Conservation (phyloP, 1,139 yeast genomes). For the Saccharomycopsis phalli region DNA sequence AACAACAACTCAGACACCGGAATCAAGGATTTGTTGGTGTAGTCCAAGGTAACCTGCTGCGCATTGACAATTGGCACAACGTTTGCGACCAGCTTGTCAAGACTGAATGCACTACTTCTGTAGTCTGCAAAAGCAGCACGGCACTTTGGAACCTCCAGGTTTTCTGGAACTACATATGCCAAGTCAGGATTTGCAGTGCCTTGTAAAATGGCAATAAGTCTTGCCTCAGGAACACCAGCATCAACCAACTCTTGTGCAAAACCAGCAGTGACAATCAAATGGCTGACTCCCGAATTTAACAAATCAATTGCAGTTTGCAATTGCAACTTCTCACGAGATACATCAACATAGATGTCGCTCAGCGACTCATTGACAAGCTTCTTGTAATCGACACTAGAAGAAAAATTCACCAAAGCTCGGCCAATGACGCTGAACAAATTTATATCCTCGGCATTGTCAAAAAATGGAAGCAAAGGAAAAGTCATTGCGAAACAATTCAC, state of each 20-base stretch:
- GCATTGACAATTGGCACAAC: slow-evolving; percentile 42
- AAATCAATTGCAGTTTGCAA: slow-evolving; percentile 45
- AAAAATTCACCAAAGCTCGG: slow-evolving; percentile 24
- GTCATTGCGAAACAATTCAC: no score
- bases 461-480: slow-evolving; percentile 27
- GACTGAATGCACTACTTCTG: slow-evolving; percentile 22
- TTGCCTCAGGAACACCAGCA: slow-evolving; percentile 45
- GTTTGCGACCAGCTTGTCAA: slow-evolving; percentile 28
- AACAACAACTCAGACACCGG: slow-evolving; percentile 46
- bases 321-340: slow-evolving; percentile 18
- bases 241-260: slow-evolving; percentile 32
- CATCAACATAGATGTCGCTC: slow-evolving; percentile 9
- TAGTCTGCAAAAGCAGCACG: background rate
- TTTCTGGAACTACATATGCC: no score
- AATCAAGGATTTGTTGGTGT: slow-evolving; percentile 27
- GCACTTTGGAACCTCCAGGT: no score
- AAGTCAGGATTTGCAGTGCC: no score
- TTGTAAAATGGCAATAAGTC: no score
- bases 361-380: slow-evolving; percentile 18
- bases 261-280: slow-evolving; percentile 37
- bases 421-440: slow-evolving; percentile 24
- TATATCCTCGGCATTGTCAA: slow-evolving; percentile 17
- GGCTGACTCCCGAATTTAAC: slow-evolving; percentile 59
- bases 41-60: slow-evolving; percentile 35
- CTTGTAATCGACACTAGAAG: slow-evolving; percentile 20